Evolutionary conservation across 768 basidiomycete genomes (phyloP).

Genomic region (Crucibulum laeve): DNA sequence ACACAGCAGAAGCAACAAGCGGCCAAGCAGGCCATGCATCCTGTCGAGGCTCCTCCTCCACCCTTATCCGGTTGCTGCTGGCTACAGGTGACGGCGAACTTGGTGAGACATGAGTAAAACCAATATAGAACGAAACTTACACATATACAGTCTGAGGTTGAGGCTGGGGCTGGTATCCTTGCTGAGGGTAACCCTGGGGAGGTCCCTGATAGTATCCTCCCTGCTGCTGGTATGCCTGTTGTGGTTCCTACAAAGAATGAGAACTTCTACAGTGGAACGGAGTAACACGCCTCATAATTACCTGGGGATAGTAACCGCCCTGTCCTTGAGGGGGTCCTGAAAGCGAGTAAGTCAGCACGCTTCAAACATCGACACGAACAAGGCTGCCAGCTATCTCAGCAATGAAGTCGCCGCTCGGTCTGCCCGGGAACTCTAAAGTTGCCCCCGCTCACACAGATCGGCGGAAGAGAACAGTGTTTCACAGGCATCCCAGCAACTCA

Average conservation of each 20-base stretch:
- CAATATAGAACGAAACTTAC: constrained; percentile 35
- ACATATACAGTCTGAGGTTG: constrained; percentile 79
- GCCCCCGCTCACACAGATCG: too few relatives aligned
- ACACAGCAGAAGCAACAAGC: constrained; percentile 65
- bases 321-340: constrained; percentile 54
- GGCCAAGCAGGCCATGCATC: constrained; percentile 64
- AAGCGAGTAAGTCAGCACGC: constrained; percentile 5
- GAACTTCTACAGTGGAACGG: background rate
- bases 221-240: constrained; percentile 58
- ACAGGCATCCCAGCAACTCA: too few relatives aligned
- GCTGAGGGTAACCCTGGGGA: constrained; percentile 39
- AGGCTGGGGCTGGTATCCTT: constrained; percentile 51
- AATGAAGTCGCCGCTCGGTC: background rate
- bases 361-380: constrained; percentile 3
- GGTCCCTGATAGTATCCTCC: constrained; percentile 34
- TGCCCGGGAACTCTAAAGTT: too few relatives aligned
- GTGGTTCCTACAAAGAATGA: constrained; percentile 50
- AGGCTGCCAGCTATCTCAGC: constrained; percentile 2
- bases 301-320: constrained; percentile 67
- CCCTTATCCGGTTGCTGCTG: constrained; percentile 54
- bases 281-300: constrained; percentile 10
- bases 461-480: too few relatives aligned
- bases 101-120: background rate
- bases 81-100: constrained; percentile 11
- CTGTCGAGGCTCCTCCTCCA: constrained; percentile 28